Conservation (phyloP, 148 eudicot genomes). For the Chenopodium album region DNA sequence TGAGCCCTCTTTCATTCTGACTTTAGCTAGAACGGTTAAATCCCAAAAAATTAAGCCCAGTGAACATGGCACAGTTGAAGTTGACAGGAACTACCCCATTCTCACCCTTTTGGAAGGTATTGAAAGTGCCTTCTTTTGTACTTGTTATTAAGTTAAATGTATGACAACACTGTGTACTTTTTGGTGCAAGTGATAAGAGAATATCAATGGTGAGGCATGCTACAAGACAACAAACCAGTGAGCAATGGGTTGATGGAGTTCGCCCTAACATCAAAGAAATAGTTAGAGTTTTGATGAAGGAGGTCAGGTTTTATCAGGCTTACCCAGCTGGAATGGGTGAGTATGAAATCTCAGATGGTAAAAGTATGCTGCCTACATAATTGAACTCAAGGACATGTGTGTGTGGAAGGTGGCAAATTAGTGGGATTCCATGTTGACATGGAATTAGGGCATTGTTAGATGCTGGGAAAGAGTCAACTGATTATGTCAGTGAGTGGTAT, state of each 20-base stretch:
- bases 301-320: background rate
- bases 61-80: background rate
- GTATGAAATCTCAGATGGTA: no score
- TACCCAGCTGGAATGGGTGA: background rate
- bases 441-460: background rate
- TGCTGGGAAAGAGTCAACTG: background rate
- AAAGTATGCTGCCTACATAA: background rate
- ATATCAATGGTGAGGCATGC: conserved; percentile 11
- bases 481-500: background rate
- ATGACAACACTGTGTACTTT: background rate
- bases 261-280: background rate
- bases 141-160: background rate
- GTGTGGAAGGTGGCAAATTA: background rate
- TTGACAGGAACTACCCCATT: background rate
- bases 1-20: no score
- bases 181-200: background rate
- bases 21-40: no score
- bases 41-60: no score
- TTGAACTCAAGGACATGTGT: background rate
- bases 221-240: background rate
- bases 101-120: background rate
- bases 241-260: background rate
- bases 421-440: background rate
- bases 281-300: background rate
- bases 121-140: no score